Conservation (phyloP, 2,329 filamentous ascomycete species). For the Canariomyces notabilis region DNA sequence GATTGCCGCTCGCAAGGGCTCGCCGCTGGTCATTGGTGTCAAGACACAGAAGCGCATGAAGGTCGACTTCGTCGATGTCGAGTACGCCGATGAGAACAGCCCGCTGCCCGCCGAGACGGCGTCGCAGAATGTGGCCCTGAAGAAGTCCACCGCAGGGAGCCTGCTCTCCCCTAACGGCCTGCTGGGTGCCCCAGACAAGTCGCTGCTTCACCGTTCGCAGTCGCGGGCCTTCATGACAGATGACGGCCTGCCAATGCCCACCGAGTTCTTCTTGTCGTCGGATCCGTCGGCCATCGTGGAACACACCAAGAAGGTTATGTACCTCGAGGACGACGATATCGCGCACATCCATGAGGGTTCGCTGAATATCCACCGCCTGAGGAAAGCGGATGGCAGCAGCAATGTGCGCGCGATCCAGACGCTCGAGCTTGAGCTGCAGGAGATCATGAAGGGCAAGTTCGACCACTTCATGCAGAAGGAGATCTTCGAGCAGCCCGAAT, state of each 20-base stretch:
- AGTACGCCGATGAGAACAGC: conserved; percentile 82
- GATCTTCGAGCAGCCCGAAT: conserved; percentile 99
- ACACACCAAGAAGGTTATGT: conserved; percentile 99
- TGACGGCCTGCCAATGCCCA: conserved; percentile 94
- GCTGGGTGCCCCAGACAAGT: conserved; percentile 92
- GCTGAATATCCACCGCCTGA: conserved; percentile 96
- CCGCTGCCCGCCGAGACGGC: conserved; percentile 88
- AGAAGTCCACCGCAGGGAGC: conserved; percentile 80
- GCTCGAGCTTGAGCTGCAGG: conserved; percentile 95
- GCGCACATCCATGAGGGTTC: conserved; percentile 99
- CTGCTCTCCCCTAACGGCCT: conserved; percentile 64
- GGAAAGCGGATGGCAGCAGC: conserved; percentile 93
- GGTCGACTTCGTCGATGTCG: conserved; percentile 99
- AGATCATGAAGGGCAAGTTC: conserved; percentile 99
- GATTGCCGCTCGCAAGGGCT: conserved; percentile 96
- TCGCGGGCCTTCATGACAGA: conserved; percentile 98
- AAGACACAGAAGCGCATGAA: conserved; percentile 99
- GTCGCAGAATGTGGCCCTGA: conserved; percentile 92
- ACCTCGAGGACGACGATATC: conserved; percentile 99
- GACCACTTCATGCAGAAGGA: conserved; percentile 99
- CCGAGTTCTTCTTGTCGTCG: conserved; percentile 98
- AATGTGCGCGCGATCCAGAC: conserved; percentile 98
- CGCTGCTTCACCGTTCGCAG: conserved; percentile 94
- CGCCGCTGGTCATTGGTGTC: conserved; percentile 93
- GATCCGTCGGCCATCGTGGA: conserved; percentile 98